Conservation (phyloP, 805 yeast species). For the Blastobotrys robertii region DNA sequence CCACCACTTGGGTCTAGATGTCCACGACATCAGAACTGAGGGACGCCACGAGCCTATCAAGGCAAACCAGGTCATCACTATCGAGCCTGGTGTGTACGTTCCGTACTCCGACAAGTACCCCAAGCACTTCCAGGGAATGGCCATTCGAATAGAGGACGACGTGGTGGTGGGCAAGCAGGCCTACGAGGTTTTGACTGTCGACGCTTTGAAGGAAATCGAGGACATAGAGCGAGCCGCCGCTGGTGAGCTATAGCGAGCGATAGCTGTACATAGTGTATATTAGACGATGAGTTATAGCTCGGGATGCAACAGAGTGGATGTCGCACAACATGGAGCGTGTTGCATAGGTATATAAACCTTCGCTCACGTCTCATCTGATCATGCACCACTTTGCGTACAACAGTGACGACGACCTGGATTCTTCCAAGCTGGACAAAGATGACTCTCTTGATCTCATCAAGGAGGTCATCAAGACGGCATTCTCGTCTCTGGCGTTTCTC, state of each 20-base stretch:
- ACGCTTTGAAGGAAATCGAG: conserved; percentile 74
- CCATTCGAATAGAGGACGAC: conserved; percentile 92
- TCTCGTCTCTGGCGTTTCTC: conserved; percentile 45
- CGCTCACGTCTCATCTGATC: not conserved
- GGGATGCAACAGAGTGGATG: no score
- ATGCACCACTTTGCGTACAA: not conserved
- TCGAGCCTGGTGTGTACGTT: conserved; percentile 92
- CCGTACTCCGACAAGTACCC: conserved; percentile 71
- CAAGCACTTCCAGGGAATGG: conserved; percentile 71
- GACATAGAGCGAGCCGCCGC: conserved; percentile 55
- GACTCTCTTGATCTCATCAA: conserved; percentile 22
- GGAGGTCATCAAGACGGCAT: conserved; percentile 38
- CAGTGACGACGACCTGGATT: not conserved
- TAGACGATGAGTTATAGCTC: no score
- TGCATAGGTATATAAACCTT: not conserved
- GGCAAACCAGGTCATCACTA: conserved; percentile 77
- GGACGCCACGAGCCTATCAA: conserved; percentile 46
- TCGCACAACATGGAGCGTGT: not conserved
- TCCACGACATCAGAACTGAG: conserved; percentile 30
- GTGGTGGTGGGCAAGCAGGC: conserved; percentile 62
- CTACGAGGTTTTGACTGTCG: conserved; percentile 58
- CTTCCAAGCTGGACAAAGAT: no score
- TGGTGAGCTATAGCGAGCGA: not conserved
- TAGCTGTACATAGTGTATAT: no score
- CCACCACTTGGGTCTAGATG: conserved; percentile 88